Evolutionary conservation across 805 yeast genomes (phyloP), one percentile per base, ranked within the genome.

Genomic region (Tanozyma kutaoensis): DNA sequence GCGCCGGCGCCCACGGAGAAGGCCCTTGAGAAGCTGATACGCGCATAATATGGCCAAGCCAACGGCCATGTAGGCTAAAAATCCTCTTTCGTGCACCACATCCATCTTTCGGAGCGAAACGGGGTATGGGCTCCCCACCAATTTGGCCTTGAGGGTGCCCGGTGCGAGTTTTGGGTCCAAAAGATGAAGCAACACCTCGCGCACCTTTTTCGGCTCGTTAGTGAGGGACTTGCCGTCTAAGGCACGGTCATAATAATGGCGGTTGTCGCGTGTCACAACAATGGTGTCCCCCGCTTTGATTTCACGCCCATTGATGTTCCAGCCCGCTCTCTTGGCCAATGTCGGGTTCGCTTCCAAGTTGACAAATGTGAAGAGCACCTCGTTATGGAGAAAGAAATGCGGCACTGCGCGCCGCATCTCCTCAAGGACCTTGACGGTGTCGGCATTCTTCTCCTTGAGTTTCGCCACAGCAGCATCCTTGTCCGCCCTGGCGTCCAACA

Each of bases 271-370:
- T 18, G 60, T 51, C 3, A 76, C 48, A 2, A 79, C 46, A 2
- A 79, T 40, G 0, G 69, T 55, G 43, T 77, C 81, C 5, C 86
- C 88, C 2, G 51, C 43, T 8, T 46, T 33, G 34, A 53, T 62
- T 0, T 40, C 29, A n/a, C 43, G 38, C 2, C 48, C 35, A 22
- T 56, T 43, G 17, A 55, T 43, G 10, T 53, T 50, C 68, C 72
- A 63, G 3, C 20, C 20, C 10, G 20, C 20, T 25, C 10, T 34
- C 23, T 3, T 38, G 24, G 4, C 60, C 43, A 8, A 59, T 37
- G 4, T 46, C 36, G 1, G 43, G 23, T 52, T 40, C 12, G 56
- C 50, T 2, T 60, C 43, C 12, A 71, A 36, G 40, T 78, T 82
- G 9, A 75, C 35, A 36, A 59, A 74, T 0, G 70, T 58, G 29